phyloP scores from a whole-genome alignment of 441 rosid species.

The Mallotus japonicus region DNA sequence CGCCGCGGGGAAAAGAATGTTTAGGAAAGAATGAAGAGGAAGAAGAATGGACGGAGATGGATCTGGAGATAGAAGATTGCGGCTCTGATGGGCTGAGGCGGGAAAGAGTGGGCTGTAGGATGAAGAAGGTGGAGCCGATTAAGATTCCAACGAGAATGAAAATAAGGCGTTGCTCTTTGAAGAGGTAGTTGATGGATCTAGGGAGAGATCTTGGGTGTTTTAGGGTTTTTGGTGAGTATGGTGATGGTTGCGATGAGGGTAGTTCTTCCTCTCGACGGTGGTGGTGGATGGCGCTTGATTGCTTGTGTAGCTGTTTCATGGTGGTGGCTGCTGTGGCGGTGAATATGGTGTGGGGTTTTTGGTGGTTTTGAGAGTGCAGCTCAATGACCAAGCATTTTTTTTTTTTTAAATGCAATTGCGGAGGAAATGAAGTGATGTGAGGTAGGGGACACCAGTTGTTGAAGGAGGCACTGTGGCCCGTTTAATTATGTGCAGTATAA shows the following conservation, averaged over 20 bases:
- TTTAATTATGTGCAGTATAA: too few relatives aligned
- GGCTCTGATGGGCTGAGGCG: conserved; percentile 48
- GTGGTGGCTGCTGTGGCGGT: not conserved
- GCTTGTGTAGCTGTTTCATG: conserved; percentile 91
- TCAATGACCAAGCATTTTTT: too few relatives aligned
- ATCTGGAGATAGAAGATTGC: conserved; percentile 34
- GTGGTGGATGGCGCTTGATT: conserved; percentile 39
- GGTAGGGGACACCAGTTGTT: too few relatives aligned
- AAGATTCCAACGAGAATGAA: conserved; percentile 86
- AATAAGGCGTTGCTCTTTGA: conserved; percentile 78
- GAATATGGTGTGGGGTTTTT: too few relatives aligned
- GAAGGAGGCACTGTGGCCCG: too few relatives aligned
- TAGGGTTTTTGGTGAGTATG: conserved; percentile 59
- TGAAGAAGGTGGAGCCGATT: conserved; percentile 86
- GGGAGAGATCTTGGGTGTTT: conserved; percentile 76
- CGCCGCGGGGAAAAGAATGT: conserved; percentile 23
- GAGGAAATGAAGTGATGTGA: too few relatives aligned
- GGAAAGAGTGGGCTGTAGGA: conserved; percentile 80
- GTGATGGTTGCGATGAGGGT: conserved; percentile 39
- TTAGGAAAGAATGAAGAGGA: conserved; percentile 12
- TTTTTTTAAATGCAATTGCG: too few relatives aligned
- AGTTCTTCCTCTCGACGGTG: conserved; percentile 62
- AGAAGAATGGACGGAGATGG: conserved; percentile 24
- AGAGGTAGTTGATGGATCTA: conserved; percentile 72
- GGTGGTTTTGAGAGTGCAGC: too few relatives aligned